Conservation (phyloP, 2,329 filamentous ascomycete species). For the Massarina eburnea region DNA sequence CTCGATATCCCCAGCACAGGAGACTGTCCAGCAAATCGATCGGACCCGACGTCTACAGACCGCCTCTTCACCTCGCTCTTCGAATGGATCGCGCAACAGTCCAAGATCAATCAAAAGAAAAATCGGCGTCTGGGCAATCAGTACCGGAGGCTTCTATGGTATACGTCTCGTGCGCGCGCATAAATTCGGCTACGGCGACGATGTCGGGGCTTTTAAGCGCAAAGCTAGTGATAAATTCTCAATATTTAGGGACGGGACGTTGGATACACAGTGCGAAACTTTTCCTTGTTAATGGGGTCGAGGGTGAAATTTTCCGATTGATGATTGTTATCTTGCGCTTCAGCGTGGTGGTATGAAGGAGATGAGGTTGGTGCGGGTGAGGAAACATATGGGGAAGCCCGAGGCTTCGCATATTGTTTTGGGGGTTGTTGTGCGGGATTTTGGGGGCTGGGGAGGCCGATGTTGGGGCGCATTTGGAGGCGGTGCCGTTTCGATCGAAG, state of each 20-base stretch:
- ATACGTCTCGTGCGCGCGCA: slow-evolving; percentile 61
- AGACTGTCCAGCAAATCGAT: slow-evolving; percentile 54
- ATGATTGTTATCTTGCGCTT: slow-evolving; percentile 60
- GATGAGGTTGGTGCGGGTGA: slow-evolving; percentile 47
- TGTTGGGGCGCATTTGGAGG: slow-evolving; percentile 48
- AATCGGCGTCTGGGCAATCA: slow-evolving; percentile 59
- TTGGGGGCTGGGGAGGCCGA: slow-evolving; percentile 49
- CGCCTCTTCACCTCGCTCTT: slow-evolving; percentile 57
- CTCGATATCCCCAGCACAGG: slow-evolving; percentile 62
- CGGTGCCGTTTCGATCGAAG: slow-evolving; percentile 51
- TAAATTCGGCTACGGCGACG: slow-evolving; percentile 49
- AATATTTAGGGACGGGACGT: slow-evolving; percentile 56
- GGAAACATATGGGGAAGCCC: slow-evolving; percentile 56
- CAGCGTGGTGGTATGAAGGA: slow-evolving; percentile 57
- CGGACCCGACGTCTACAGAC: slow-evolving; percentile 54
- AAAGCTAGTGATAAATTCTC: slow-evolving; percentile 55
- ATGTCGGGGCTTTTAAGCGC: slow-evolving; percentile 48
- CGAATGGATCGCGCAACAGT: slow-evolving; percentile 55
- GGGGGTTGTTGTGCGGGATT: slow-evolving; percentile 52
- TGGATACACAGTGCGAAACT: slow-evolving; percentile 55
- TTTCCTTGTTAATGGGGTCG: slow-evolving; percentile 59
- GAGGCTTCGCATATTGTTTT: slow-evolving; percentile 52
- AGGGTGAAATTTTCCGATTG: slow-evolving; percentile 66
- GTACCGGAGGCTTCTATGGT: slow-evolving; percentile 61
- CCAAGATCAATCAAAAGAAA: slow-evolving; percentile 51